A percentile compares a stretch with the other conserved stretches of the same genome.
phyloP scores from a whole-genome alignment of 2,329 filamentous ascomycete genomes.

The Fusarium burgessii region DNA sequence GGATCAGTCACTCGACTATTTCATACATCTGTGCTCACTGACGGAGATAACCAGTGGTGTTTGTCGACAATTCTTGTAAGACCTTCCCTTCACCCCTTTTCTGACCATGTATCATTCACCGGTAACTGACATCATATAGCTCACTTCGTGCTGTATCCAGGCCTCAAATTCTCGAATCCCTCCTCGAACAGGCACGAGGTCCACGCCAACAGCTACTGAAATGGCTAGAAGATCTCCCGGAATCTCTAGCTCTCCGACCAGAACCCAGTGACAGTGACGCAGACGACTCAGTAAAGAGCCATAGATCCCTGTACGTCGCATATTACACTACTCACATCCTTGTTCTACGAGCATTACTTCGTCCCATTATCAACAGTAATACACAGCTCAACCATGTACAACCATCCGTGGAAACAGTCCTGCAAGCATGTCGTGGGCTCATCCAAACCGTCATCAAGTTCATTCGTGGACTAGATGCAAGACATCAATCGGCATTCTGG shows the following conservation, averaged over 20 bases:
- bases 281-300: conserved; percentile 4
- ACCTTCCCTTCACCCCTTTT: rapidly evolving
- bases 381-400: not conserved
- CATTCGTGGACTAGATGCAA: not conserved
- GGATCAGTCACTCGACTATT: not conserved
- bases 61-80: conserved; percentile 15
- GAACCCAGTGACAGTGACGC: not conserved
- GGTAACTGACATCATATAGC: not conserved
- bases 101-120: rapidly evolving
- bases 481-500: conserved; percentile 6
- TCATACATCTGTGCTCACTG: not conserved
- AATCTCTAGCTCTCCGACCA: not conserved
- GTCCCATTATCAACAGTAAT: not conserved
- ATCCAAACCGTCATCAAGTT: conserved; percentile 18
- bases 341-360: not conserved
- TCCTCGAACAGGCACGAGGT: not conserved
- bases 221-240: not conserved
- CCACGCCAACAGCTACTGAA: not conserved
- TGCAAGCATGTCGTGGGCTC: not conserved
- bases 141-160: not conserved
- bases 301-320: conserved; percentile 5
- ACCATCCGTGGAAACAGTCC: not conserved
- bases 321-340: conserved; percentile 7
- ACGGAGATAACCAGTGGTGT: not conserved
- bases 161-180: not conserved